phyloP scores from a whole-genome alignment of 2,329 filamentous ascomycete species.

The Lasiodiplodia gonubiensis region DNA sequence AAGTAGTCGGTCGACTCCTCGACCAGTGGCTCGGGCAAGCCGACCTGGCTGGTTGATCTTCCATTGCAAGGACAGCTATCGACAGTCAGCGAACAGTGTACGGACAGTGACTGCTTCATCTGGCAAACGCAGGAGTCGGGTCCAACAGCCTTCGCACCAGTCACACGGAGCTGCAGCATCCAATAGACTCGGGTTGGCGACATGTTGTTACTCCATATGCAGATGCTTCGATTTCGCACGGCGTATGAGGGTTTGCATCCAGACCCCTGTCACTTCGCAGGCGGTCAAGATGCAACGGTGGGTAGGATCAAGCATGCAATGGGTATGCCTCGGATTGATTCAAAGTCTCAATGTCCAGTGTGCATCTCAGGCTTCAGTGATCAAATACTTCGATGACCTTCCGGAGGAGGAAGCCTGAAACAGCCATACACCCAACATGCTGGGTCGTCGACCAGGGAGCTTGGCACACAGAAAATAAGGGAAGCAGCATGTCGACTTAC shows the following conservation, averaged over 20 bases:
- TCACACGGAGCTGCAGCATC: background rate
- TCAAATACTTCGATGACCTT: background rate
- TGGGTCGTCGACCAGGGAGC: background rate
- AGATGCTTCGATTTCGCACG: background rate
- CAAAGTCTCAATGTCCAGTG: background rate
- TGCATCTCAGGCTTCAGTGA: background rate
- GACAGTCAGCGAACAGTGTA: constrained; percentile 1
- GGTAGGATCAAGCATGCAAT: background rate
- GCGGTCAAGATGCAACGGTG: background rate
- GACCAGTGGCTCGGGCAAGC: background rate
- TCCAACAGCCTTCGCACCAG: background rate
- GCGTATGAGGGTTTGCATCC: background rate
- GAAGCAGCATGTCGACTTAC: constrained; percentile 32
- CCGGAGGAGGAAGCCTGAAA: background rate
- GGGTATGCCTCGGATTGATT: background rate
- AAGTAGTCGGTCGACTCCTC: constrained; percentile 16
- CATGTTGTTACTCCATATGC: background rate
- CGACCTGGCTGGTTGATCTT: constrained; percentile 22
- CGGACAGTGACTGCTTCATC: background rate
- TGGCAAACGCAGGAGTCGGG: background rate
- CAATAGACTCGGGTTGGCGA: background rate
- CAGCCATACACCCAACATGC: background rate
- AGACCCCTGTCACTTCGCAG: background rate
- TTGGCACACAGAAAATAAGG: background rate
- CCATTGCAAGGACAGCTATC: constrained; percentile 36